Percentiles rank a stretch among this genome's conserved stretches.
Conservation (phyloP, 306 rosid species). For the Citrullus mucosospermus region DNA sequence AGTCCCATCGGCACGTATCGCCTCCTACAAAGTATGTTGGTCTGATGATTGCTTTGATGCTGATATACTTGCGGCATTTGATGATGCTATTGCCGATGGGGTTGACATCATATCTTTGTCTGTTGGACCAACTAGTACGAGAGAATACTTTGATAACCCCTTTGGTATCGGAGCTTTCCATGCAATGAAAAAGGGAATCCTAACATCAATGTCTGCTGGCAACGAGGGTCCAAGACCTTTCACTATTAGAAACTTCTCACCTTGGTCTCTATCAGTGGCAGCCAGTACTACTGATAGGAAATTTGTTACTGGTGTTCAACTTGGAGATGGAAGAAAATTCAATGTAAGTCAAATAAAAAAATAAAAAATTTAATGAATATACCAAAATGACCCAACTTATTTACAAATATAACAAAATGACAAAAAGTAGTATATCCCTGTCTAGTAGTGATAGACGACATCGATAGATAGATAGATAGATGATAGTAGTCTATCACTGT, state of each 20-base stretch:
- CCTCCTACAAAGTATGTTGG: neutral
- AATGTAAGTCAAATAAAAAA: neutral
- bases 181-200: neutral
- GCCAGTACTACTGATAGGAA: neutral
- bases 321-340: neutral
- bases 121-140: fast-evolving
- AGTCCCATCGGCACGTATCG: neutral
- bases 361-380: too few species aligned
- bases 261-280: neutral
- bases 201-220: neutral
- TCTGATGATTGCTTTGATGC: neutral
- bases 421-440: too few species aligned
- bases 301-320: neutral
- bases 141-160: neutral
- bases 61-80: neutral
- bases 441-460: too few species aligned
- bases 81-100: neutral
- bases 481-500: too few species aligned
- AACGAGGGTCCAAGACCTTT: neutral
- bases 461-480: too few species aligned
- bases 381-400: too few species aligned
- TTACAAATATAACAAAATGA: too few species aligned
- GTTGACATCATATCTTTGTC: neutral
- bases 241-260: neutral
- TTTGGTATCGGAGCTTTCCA: neutral